Base-by-base conservation (phyloP, 1,284 basidiomycete genomes). In the Ceratobasidium sp. region DNA sequence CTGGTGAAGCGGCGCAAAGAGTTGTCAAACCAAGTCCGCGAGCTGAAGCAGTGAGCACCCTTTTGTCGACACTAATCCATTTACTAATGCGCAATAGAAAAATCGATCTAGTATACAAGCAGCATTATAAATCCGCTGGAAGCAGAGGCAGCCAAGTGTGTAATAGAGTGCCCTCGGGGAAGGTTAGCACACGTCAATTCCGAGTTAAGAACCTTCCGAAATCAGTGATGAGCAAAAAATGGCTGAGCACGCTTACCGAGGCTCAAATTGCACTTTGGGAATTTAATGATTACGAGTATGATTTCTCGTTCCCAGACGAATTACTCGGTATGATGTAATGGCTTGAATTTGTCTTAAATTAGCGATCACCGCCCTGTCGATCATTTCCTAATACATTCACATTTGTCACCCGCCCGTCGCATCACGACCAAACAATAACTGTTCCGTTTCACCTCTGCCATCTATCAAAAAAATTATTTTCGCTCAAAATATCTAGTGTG, bases 211-310 rank as follows among this genome's bases (percentile, higher is more conserved):
- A 33, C 33, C 33, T 33, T 33, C 33, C 33, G 33, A 33, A 33
- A 33, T 33, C 33, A 33, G 33, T 33, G 33, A 28, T 57, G n/a
- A 57, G 28, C n/a, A 13, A 23, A n/a, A 28, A 23, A n/a, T 57
- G 54, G 54, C n/a, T 57, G n/a, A 28, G n/a, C n/a, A n/a, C n/a
- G n/a, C 54, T 57, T 57, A 57, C 54, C 12, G 54, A 57, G 10
- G n/a, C n/a, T n/a, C 54, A 57, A 23, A 28, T 23, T 10, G n/a
- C n/a, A 13, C 28, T 57, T 10, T 57, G 13, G 9, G 54, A 57
- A n/a, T 28, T 57, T n/a, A n/a, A 28, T 10, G n/a, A 57, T 57
- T 23, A 23, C 28, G n/a, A 57, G 12, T 57, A 57, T n/a, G n/a
- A 57, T 57, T 57, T 57, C 28, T 57, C 54, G 10, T 57, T 57